Percentiles rank a stretch among this genome's conserved stretches.
Evolutionary conservation across 129 eudicot species (phyloP).

Genomic region (Solidago caesia): DNA sequence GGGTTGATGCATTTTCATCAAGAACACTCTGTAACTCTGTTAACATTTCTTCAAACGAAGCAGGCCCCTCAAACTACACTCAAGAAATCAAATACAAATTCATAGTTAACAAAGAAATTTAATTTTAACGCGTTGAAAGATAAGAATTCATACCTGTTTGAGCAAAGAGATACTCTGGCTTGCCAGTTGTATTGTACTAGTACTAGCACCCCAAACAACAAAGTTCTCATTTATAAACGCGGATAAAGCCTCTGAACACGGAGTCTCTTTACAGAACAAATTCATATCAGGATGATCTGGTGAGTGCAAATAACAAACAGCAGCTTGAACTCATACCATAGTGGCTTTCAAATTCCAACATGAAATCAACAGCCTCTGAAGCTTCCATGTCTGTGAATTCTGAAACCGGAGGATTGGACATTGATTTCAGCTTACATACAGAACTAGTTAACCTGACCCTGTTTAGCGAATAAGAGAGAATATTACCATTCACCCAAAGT

Average conservation of each 20-base stretch:
- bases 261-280: conserved; percentile 53
- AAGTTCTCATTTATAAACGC: conserved; percentile 82
- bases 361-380: too few species aligned
- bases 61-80: too few species aligned
- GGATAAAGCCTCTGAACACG: conserved; percentile 54
- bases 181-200: conserved; percentile 72
- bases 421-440: too few species aligned
- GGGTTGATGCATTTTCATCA: conserved; percentile 76
- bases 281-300: conserved; percentile 87
- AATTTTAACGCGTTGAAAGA: not conserved
- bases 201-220: conserved; percentile 87
- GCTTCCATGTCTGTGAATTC: too few species aligned
- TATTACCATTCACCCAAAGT: too few species aligned
- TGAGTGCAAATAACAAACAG: conserved; percentile 54
- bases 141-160: conserved; percentile 53
- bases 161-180: conserved; percentile 80
- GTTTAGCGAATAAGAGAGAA: too few species aligned
- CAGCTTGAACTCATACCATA: too few species aligned
- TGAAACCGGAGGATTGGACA: too few species aligned
- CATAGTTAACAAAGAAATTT: not conserved
- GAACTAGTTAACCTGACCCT: too few species aligned
- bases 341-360: too few species aligned
- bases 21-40: conserved; percentile 70
- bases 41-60: conserved; percentile 66
- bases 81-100: not conserved